These are phyloP conservation scores for Umbelopsis vinacea DNA, from an alignment of 192 early-diverging fungal genomes.

Conservation along the genomic window DNA sequence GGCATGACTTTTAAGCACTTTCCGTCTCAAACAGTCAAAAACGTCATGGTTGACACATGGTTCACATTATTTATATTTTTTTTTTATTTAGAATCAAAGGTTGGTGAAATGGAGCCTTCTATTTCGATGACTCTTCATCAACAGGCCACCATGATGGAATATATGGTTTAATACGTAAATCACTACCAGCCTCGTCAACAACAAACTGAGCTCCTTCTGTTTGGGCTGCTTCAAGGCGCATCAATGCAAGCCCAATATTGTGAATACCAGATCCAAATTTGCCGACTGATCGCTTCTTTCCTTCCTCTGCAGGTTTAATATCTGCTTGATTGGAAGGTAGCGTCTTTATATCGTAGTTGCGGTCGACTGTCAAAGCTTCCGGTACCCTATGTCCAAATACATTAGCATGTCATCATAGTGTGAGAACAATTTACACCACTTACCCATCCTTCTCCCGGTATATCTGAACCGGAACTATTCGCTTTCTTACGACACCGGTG, in stretches of 20 bases:
- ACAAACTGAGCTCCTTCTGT: slow-evolving; percentile 4
- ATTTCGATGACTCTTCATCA: slow-evolving; percentile 16
- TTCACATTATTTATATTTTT: too few species aligned
- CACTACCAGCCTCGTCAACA: slow-evolving; percentile 20
- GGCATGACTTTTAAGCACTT: too few species aligned
- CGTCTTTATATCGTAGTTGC: slow-evolving; percentile 11
- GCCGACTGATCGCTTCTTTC: slow-evolving; percentile 60
- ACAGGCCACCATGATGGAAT: slow-evolving; percentile 14
- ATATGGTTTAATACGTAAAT: slow-evolving; percentile 1
- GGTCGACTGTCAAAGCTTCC: slow-evolving; percentile 27
- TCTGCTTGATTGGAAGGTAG: slow-evolving; percentile 36
- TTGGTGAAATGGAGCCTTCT: background rate
- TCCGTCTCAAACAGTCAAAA: too few species aligned
- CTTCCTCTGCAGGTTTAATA: slow-evolving; percentile 35
- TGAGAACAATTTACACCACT: slow-evolving; percentile 23
- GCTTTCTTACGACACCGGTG: slow-evolving; percentile 91
- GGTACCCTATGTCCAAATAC: slow-evolving; percentile 40
- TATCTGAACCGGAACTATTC: slow-evolving; percentile 83
- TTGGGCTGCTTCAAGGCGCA: slow-evolving; percentile 78
- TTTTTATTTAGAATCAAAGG: too few species aligned
- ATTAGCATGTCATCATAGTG: background rate
- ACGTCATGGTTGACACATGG: too few species aligned
- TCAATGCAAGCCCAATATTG: slow-evolving; percentile 87
- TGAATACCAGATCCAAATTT: slow-evolving; percentile 64
- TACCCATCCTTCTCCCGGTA: slow-evolving; percentile 52